Evolutionary conservation across 75 land plant genomes (phyloP).

Genomic region (Pinus taeda): DNA sequence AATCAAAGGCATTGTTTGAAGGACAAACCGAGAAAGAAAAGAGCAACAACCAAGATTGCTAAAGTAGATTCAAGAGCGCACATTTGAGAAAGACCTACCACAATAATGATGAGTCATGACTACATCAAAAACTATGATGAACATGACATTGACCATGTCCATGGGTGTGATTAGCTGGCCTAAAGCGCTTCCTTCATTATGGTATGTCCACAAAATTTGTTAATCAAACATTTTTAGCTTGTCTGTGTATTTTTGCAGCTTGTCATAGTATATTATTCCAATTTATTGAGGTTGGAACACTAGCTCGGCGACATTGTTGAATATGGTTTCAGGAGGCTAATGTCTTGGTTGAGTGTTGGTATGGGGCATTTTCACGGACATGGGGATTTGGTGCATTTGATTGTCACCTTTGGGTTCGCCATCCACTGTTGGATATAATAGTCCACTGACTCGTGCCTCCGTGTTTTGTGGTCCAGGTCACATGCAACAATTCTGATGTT

Average conservation of each 20-base stretch:
- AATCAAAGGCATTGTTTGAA: constrained; percentile 1
- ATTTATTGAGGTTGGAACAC: too few relatives aligned
- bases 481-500: too few relatives aligned
- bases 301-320: too few relatives aligned
- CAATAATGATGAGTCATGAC: not conserved
- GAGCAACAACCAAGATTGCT: not conserved
- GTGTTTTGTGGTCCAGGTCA: too few relatives aligned
- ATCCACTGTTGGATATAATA: too few relatives aligned
- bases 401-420: too few relatives aligned
- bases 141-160: not conserved
- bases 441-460: too few relatives aligned
- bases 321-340: too few relatives aligned
- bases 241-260: not conserved
- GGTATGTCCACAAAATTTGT: not conserved
- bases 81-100: constrained; percentile 2
- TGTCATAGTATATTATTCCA: not conserved
- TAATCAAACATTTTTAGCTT: not conserved
- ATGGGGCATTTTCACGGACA: too few relatives aligned
- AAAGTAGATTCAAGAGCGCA: constrained; percentile 1
- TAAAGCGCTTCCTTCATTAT: not conserved
- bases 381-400: too few relatives aligned
- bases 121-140: not conserved
- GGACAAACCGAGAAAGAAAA: not conserved
- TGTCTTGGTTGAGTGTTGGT: too few relatives aligned
- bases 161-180: not conserved